Evolutionary conservation across 345 rosid species (phyloP).

Genomic region (Abelmoschus esculentus): DNA sequence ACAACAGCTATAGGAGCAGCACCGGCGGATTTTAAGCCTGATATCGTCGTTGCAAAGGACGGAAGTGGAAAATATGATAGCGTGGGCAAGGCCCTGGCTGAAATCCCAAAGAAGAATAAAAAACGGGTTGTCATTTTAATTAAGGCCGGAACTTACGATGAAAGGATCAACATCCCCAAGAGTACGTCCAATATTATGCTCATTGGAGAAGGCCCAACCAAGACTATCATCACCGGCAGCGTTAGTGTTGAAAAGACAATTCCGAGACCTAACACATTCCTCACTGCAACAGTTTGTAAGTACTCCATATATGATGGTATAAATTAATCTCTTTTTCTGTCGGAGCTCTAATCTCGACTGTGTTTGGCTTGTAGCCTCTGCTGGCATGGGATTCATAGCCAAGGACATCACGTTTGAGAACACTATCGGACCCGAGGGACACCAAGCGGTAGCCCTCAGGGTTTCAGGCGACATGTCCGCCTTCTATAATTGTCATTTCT

Average conservation of each 20-base stretch:
- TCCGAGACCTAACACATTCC: constrained; percentile 27
- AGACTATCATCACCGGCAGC: constrained; percentile 53
- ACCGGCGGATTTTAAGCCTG: background rate
- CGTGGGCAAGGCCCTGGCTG: too few relatives aligned
- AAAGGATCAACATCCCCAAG: constrained; percentile 15
- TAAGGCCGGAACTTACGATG: too few relatives aligned
- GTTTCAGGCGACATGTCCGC: constrained; percentile 39
- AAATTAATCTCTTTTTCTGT: too few relatives aligned
- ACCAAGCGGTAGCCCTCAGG: constrained; percentile 66
- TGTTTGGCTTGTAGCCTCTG: too few relatives aligned
- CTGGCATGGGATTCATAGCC: constrained; percentile 35
- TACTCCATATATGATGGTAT: background rate
- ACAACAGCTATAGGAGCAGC: too few relatives aligned
- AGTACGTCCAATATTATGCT: constrained; percentile 33
- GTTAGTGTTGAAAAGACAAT: constrained; percentile 30
- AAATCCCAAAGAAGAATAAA: too few relatives aligned
- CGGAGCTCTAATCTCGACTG: too few relatives aligned
- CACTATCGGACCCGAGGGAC: constrained; percentile 47
- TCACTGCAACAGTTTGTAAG: constrained; percentile 57
- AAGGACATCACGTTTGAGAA: constrained; percentile 68
- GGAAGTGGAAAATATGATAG: too few relatives aligned
- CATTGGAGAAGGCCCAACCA: constrained; percentile 66
- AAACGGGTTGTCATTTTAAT: too few relatives aligned
- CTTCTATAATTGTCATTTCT: constrained; percentile 47
- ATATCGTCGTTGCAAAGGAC: too few relatives aligned